Conservation (phyloP, 805 yeast species). For the Saturnispora besseyi region DNA sequence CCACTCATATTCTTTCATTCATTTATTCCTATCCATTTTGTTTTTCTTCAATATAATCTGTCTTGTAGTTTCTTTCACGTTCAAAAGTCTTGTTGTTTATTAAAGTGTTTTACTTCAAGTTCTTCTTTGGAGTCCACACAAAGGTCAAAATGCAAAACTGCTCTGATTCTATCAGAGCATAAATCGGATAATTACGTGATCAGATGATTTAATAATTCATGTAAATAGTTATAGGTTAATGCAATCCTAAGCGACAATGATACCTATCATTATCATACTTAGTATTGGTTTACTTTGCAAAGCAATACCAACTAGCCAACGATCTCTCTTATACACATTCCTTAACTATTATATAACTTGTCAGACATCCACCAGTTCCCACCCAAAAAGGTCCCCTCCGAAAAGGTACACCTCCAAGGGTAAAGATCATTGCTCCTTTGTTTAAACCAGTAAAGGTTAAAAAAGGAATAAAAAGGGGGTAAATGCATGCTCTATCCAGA, state of each 20-base stretch:
- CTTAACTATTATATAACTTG: conserved; percentile 50
- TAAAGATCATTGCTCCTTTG: conserved; percentile 99
- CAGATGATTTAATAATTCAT: no score
- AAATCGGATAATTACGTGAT: no score
- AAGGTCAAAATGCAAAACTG: no score
- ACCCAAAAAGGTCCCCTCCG: conserved; percentile 82
- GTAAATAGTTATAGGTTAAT: no score
- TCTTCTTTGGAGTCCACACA: no score
- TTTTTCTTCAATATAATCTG: background rate
- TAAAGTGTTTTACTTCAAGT: no score
- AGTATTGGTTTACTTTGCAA: background rate
- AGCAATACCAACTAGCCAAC: background rate
- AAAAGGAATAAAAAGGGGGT: conserved; percentile 16
- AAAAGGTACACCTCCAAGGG: conserved; percentile 78
- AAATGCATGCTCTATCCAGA: conserved; percentile 33
- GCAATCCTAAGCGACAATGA: background rate
- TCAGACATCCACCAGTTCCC: conserved; percentile 99
- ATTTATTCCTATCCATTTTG: background rate
- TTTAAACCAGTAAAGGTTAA: conserved; percentile 8
- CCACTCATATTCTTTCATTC: background rate
- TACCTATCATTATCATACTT: conserved; percentile 4
- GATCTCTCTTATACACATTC: background rate
- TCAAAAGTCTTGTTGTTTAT: no score
- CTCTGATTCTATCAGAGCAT: no score
- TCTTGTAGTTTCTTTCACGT: no score